Conservation (phyloP, 2,329 filamentous ascomycete genomes). For the Pseudocercospora fuligena region DNA sequence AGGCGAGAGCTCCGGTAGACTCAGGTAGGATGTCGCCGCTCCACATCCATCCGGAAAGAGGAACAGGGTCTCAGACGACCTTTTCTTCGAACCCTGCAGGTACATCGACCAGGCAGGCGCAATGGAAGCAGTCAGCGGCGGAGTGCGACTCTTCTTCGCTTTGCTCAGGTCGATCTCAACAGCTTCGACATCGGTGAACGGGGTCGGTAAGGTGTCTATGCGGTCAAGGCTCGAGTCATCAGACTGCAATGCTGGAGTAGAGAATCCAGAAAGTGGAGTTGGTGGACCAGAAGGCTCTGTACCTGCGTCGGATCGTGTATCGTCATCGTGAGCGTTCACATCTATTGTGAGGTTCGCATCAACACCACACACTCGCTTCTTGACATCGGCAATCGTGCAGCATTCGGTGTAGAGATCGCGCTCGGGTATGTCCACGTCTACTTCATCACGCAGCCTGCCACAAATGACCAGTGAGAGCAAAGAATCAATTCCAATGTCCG, state of each 20-base stretch:
- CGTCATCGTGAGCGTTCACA: background rate
- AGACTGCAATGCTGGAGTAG: background rate
- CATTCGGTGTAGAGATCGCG: slow-evolving; percentile 17
- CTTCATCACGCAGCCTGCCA: slow-evolving; percentile 35
- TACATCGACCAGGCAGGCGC: slow-evolving; percentile 17
- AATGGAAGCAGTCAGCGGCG: background rate
- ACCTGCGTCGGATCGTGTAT: background rate
- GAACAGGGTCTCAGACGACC: slow-evolving; percentile 24
- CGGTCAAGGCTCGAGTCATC: background rate
- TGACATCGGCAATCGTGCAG: slow-evolving; percentile 7
- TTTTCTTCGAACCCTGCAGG: slow-evolving; percentile 29
- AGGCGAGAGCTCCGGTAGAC: slow-evolving; percentile 47
- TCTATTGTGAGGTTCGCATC: background rate
- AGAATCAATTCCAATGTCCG: slow-evolving; percentile 40
- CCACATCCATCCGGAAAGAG: slow-evolving; percentile 55
- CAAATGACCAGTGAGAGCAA: slow-evolving; percentile 36
- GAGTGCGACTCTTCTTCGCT: background rate
- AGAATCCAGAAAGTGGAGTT: background rate
- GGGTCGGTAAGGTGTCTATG: background rate
- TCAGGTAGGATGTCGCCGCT: slow-evolving; percentile 53
- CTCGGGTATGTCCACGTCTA: slow-evolving; percentile 30
- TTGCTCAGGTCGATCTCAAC: background rate
- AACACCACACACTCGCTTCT: background rate
- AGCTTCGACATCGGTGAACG: background rate
- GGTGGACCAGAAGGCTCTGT: background rate